Base-by-base conservation (phyloP, 306 rosid genomes). In the Casuarina glauca region DNA sequence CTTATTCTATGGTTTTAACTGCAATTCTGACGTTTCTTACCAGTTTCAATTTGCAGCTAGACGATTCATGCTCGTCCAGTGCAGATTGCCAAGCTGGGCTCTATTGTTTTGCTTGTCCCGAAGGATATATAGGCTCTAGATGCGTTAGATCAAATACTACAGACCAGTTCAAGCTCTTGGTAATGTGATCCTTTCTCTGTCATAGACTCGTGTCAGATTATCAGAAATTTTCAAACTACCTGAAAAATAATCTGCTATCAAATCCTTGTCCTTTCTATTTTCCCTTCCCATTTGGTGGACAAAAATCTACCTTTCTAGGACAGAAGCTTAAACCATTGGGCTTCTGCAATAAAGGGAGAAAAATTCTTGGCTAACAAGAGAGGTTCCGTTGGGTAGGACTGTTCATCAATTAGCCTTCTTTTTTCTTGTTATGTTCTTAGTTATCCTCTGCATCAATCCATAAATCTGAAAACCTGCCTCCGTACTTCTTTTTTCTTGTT, bases 151-250 rank as follows among this genome's bases (percentile, higher is more conserved):
- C 95, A 32, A 75, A 85, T 54, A 45, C 70, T 36, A 90, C 97
- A 20, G 76, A 94, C 82, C 97, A 88, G 73, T 94, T 94, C 88
- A 84, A 87, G 84, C 91, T 92, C 74, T 17, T 89, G 79, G 97
- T 94, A 90, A 74, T 82, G 75, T 64, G 2, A 51, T 11, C n/a
- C 8, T 4, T 49, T 54, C 4, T 64, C 8, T 20, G 15, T 70
- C 51, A 26, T 26, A 26, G 32, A 26, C 32, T 26, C 42, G 17
- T 66, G 3, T 50, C 6, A 26, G 32, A 13, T 17, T 10, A 6
- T 2, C 1, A 50, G 13, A 0, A 32, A 11, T 35, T 51, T 52
- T 38, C 43, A 2, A 32, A 1, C 26, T 36, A 26, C 32, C 32
- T 26, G 32, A 26, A 26, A 26, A 26, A 26, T 26, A 26, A 26